Evolutionary conservation across 2,329 filamentous ascomycete genomes (phyloP).

Genomic region (Keithomyces neogunnii): DNA sequence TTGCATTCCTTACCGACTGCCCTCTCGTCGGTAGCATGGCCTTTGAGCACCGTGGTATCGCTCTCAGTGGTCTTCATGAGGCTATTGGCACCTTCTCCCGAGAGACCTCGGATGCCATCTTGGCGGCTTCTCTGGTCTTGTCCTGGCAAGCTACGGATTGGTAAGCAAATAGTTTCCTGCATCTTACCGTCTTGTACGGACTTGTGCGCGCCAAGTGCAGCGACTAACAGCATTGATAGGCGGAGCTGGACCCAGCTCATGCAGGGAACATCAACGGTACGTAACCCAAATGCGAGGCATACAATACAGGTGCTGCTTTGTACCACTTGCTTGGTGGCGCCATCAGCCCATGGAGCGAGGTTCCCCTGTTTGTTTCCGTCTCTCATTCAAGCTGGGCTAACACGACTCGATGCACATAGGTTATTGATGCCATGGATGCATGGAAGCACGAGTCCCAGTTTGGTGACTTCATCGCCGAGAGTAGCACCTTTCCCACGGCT

Average conservation of each 20-base stretch:
- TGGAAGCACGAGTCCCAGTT: conserved; percentile 90
- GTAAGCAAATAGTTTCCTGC: conserved; percentile 42
- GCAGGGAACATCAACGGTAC: conserved; percentile 80
- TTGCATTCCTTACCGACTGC: conserved; percentile 83
- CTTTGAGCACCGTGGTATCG: conserved; percentile 79
- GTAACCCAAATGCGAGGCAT: conserved; percentile 21
- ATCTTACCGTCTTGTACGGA: background rate
- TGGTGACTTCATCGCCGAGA: conserved; percentile 71
- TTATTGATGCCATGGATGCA: conserved; percentile 83
- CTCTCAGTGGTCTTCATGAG: conserved; percentile 79
- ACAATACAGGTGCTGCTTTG: background rate
- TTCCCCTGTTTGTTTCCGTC: background rate
- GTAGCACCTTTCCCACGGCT: conserved; percentile 62
- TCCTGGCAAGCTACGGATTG: conserved; percentile 97
- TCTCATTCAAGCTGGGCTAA: conserved; percentile 5
- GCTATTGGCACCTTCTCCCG: conserved; percentile 79
- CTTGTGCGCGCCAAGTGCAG: background rate
- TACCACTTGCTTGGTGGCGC: background rate
- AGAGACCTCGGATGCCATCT: conserved; percentile 80
- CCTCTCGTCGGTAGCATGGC: conserved; percentile 79
- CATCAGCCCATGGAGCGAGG: background rate
- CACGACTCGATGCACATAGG: conserved; percentile 35
- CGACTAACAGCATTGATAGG: conserved; percentile 43
- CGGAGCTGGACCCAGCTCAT: conserved; percentile 88
- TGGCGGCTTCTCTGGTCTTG: conserved; percentile 83